These are phyloP conservation scores for Nadsonia starkeyi-henricii DNA, from an alignment of 1,139 yeast genomes.

Conservation along the genomic window DNA sequence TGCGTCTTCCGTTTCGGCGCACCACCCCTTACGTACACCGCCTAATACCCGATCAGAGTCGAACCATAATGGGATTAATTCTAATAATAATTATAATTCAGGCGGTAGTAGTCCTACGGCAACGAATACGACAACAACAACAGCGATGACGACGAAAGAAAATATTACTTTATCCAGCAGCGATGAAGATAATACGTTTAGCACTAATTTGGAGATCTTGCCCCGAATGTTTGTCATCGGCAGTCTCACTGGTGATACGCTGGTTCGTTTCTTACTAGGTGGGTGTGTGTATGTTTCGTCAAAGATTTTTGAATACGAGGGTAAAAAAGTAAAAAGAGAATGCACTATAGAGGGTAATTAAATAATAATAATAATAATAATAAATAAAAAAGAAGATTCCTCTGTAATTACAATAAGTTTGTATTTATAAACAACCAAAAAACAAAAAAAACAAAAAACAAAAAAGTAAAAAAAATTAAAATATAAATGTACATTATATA, in stretches of 20 bases:
- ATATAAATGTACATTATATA: too few species aligned
- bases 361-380: neutral
- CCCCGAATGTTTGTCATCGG: slow-evolving; percentile 18
- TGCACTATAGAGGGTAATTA: neutral
- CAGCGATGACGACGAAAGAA: slow-evolving; percentile 1
- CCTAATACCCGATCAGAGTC: neutral
- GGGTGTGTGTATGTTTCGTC: slow-evolving; percentile 14
- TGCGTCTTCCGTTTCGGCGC: neutral
- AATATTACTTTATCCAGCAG: too few species aligned
- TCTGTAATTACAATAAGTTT: neutral
- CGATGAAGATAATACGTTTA: neutral
- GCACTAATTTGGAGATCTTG: slow-evolving; percentile 10
- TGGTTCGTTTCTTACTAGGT: slow-evolving; percentile 21
- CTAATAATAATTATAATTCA: too few species aligned
- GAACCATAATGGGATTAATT: too few species aligned
- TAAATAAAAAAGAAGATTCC: neutral
- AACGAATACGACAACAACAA: slow-evolving; percentile 2
- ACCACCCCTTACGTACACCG: neutral
- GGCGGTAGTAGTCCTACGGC: slow-evolving; percentile 1
- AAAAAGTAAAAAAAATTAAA: too few species aligned
- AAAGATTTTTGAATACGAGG: neutral
- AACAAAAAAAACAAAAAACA: too few species aligned
- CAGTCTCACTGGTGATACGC: slow-evolving; percentile 22
- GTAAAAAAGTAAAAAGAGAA: neutral
- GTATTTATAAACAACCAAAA: too few species aligned